Evolutionary conservation across 352 stramenopile genomes (phyloP), one percentile per base, ranked within the genome.

Genomic region (Phytophthora hybrid): DNA sequence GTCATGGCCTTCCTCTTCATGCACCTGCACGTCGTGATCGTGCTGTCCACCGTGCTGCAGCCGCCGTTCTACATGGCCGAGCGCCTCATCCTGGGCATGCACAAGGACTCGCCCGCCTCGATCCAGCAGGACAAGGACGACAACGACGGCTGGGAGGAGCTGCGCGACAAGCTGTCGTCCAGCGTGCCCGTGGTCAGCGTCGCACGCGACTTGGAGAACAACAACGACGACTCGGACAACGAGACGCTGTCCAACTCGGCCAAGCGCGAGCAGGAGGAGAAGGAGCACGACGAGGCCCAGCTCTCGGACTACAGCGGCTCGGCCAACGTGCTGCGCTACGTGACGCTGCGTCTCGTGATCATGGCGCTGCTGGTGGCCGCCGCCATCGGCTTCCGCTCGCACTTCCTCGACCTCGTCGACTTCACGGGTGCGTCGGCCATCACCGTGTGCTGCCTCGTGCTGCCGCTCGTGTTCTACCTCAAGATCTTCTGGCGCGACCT

Each of bases 401-500:
- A 83, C 51, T 84, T 88, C 66, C 51, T 80, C 41, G 81, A 85
- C 56, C 65, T 88, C 1, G 68, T 80, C 9, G 81, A 88, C 55
- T 88, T 88, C 44, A 83, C 78, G 16, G 81, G 81, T n/a, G 76
- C 81, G 16, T 86, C 79, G 21, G 66, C 74, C 41, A 86, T 82
- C 53, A 77, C 79, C 1, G 66, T 83, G 44, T 83, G 77, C 70
- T 86, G 79, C 69, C 74, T 86, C 34, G 73, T 86, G 29, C 63
- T 88, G 49, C 81, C 81, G 41, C 76, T 86, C 23, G 52, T 79
- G 23, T 84, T 88, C 60, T 88, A 86, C 66, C 63, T 88, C 55
- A 87, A 87, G 76, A 67, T 77, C 18, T 71, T 83, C 52, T 83
- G 78, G 76, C 69, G 44, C 21, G 68, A 68, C 32, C 69, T 87